Evolutionary conservation across 176 grass and related monocot genomes (phyloP), one percentile per base, ranked within the genome.

Genomic region (Carex pumila): DNA sequence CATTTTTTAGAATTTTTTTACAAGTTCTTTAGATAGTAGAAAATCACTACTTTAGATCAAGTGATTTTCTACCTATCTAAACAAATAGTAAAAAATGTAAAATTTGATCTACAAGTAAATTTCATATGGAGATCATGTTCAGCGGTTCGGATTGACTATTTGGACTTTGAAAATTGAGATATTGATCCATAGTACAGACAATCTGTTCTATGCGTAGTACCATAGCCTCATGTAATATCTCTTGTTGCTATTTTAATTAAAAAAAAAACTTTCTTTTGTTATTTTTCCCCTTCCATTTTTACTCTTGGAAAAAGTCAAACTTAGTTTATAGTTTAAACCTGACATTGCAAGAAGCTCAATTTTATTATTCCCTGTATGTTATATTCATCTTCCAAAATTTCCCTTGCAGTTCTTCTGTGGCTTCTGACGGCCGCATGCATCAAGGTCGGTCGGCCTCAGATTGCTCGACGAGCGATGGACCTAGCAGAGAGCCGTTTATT

Each of bases 361-460:
- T 18, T 49, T 73, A 5, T 49, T 50, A 31, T 76, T 77, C 36
- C n/a, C 50, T 77, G 50, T 54, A 56, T 54, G 52, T 39, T 12
- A 56, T 77, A 25, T 77, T 56, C 12, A 55, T 54, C 21, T 68
- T 75, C 2, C 8, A 2, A 10, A 15, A 65, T 75, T 21, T 49
- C 54, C 3, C 1, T 61, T 64, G 85, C 88, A 97, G 94, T 94
- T 71, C 89, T 97, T 12, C 86, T 92, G 10, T 97, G 94, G 94
- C 87, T 97, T 75, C 92, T 97, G 17, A 97, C 94, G 0, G 94
- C 92, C 7, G 94, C 94, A 2, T 97, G 92, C 87, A 90, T 97
- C 88, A 97, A 94, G 87, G 94, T 92, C 0, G 94, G 94, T 3
- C 81, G 94, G 60, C 92, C 93, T 7, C 93, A 97, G 74, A 94